Percentiles rank a stretch among this genome's conserved stretches.
These are phyloP conservation scores for Orbilia blumenaviensis DNA, from an alignment of 2,329 filamentous ascomycete genomes.

Conservation along the genomic window DNA sequence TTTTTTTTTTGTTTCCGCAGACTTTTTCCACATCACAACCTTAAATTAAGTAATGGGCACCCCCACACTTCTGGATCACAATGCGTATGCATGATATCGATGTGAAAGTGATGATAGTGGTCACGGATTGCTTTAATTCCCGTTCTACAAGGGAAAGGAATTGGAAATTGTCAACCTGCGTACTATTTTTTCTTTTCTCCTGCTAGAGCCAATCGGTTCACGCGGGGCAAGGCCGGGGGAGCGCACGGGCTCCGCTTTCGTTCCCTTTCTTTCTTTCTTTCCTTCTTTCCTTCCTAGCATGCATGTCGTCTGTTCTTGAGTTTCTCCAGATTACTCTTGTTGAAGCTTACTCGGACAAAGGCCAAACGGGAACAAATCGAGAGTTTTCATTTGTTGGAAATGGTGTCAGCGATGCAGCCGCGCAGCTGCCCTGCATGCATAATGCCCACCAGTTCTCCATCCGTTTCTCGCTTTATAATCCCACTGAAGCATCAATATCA, in stretches of 20 bases:
- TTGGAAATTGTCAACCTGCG: neutral
- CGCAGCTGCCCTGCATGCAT: slow-evolving; percentile 37
- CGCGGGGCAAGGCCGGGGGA: slow-evolving; percentile 17
- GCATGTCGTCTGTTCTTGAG: neutral
- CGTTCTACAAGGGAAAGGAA: neutral
- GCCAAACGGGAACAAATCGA: slow-evolving; percentile 5
- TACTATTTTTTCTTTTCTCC: neutral
- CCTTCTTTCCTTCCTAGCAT: neutral
- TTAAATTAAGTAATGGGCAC: slow-evolving; percentile 42
- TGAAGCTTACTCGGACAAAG: slow-evolving; percentile 12
- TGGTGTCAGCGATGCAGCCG: slow-evolving; percentile 48
- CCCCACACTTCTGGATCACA: slow-evolving; percentile 24
- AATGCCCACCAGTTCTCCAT: slow-evolving; percentile 3
- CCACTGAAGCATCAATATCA: neutral
- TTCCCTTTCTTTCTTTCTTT: neutral
- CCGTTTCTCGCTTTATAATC: neutral
- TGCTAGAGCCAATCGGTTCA: neutral
- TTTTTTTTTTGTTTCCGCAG: neutral
- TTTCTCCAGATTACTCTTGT: neutral
- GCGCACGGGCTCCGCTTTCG: slow-evolving; percentile 4
- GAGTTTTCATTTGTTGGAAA: slow-evolving; percentile 35
- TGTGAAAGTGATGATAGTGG: neutral
- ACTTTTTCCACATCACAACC: slow-evolving; percentile 28
- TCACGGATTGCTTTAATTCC: slow-evolving; percentile 3
- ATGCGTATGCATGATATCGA: slow-evolving; percentile 13